Conservation (phyloP, 257 asterid species). For the Nicotiana benthamiana region DNA sequence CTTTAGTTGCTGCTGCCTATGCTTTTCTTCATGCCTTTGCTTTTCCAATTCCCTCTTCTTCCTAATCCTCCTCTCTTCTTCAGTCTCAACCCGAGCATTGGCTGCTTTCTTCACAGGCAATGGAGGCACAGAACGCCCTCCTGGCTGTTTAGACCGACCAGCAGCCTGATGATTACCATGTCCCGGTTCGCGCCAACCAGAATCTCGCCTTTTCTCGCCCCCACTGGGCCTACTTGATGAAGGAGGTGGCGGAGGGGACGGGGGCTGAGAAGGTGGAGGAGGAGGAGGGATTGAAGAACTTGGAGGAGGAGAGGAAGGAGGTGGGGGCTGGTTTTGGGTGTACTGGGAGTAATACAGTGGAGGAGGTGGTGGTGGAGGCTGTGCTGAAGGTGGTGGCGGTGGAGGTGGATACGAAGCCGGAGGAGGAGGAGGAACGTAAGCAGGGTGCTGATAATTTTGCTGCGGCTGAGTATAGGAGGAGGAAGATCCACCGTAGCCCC, state of each 20-base stretch:
- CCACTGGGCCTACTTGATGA: conserved; percentile 42
- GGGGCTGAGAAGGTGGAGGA: conserved; percentile 51
- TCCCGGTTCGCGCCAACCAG: conserved; percentile 28
- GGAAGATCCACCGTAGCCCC: conserved; percentile 34
- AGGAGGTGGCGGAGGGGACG: conserved; percentile 60
- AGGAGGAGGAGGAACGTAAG: conserved; percentile 43
- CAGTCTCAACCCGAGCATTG: conserved; percentile 57
- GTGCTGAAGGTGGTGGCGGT: conserved; percentile 77
- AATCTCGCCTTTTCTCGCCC: conserved; percentile 18
- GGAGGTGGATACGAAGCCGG: conserved; percentile 52
- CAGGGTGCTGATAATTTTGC: conserved; percentile 35
- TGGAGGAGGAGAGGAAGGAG: conserved; percentile 42
- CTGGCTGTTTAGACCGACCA: conserved; percentile 34
- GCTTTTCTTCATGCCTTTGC: conserved; percentile 75
- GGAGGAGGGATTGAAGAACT: conserved; percentile 40
- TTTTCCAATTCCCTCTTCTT: conserved; percentile 75
- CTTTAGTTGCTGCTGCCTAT: conserved; percentile 67
- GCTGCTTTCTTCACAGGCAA: conserved; percentile 30
- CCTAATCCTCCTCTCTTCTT: conserved; percentile 84
- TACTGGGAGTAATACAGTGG: conserved; percentile 30
- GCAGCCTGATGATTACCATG: conserved; percentile 21
- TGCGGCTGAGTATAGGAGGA: conserved; percentile 3
- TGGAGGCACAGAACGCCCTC: conserved; percentile 43
- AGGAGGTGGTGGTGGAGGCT: conserved; percentile 45
- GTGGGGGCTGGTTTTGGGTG: conserved; percentile 43